Evolutionary conservation across 1,284 basidiomycete genomes (phyloP).

Genomic region (Irpex sp.): DNA sequence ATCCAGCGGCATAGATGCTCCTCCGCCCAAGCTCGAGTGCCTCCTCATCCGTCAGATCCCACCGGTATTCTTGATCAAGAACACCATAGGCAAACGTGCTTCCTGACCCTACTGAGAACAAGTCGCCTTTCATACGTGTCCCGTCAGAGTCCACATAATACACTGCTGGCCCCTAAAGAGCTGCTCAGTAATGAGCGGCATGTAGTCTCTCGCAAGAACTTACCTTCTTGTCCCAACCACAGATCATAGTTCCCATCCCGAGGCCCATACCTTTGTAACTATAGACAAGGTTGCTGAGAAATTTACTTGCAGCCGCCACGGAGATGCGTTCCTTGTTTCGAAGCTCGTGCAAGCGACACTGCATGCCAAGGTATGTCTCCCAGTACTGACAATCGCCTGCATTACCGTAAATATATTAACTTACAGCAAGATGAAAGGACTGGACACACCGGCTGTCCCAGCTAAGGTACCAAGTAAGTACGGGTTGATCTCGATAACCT

Average conservation of each 20-base stretch:
- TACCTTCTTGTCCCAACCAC: slow-evolving; percentile 99
- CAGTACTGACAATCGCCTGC: slow-evolving; percentile 91
- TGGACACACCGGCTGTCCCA: slow-evolving; percentile 84
- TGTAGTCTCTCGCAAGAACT: slow-evolving; percentile 24
- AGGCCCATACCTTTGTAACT: slow-evolving; percentile 99
- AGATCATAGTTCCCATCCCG: slow-evolving; percentile 99
- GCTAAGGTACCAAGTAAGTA: slow-evolving; percentile 99
- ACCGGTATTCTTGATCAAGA: slow-evolving; percentile 93
- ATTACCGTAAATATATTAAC: slow-evolving; percentile 5
- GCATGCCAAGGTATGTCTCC: slow-evolving; percentile 99
- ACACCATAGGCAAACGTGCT: slow-evolving; percentile 99
- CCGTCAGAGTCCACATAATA: slow-evolving; percentile 99
- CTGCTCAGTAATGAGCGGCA: slow-evolving; percentile 3
- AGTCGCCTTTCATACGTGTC: slow-evolving; percentile 90
- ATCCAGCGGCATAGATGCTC: slow-evolving; percentile 96
- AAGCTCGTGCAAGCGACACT: slow-evolving; percentile 96
- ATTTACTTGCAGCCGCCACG: slow-evolving; percentile 98
- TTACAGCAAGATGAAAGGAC: slow-evolving; percentile 2
- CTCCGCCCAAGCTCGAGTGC: slow-evolving; percentile 93
- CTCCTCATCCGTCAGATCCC: slow-evolving; percentile 92
- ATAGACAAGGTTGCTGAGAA: slow-evolving; percentile 96
- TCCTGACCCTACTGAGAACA: slow-evolving; percentile 98
- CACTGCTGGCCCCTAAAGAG: slow-evolving; percentile 79
- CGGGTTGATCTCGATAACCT: slow-evolving; percentile 99
- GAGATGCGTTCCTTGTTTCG: slow-evolving; percentile 98